Conservation (phyloP, 345 rosid species). For the Litchi chinensis region DNA sequence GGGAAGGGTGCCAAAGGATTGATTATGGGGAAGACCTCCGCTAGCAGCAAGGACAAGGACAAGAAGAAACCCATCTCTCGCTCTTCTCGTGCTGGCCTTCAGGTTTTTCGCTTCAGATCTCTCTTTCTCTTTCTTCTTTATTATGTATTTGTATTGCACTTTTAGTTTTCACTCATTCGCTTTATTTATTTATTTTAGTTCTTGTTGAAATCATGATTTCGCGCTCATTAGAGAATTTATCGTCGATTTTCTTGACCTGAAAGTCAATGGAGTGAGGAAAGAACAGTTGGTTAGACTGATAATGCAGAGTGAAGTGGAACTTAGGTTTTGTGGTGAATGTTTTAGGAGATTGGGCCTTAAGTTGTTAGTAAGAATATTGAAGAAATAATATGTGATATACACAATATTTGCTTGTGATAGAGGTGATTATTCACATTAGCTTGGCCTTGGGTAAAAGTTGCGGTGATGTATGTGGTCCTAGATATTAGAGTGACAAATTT, state of each 20-base stretch:
- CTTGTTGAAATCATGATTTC: background rate
- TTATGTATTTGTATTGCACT: background rate
- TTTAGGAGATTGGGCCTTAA: background rate
- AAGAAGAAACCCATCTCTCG: slow-evolving; percentile 78
- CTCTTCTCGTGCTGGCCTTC: slow-evolving; percentile 85
- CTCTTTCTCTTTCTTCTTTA: background rate
- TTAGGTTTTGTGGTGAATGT: background rate
- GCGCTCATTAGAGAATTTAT: background rate
- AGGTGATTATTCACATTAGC: background rate
- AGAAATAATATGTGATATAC: too few species aligned
- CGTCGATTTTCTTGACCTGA: background rate
- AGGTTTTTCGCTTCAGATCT: slow-evolving; percentile 42
- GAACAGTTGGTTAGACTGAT: slow-evolving; percentile 3
- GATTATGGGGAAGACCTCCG: slow-evolving; percentile 46
- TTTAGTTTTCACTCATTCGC: background rate
- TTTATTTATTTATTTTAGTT: background rate
- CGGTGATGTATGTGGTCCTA: background rate
- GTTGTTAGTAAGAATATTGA: too few species aligned
- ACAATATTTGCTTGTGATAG: background rate
- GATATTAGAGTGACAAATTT: background rate
- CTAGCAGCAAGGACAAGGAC: slow-evolving; percentile 47
- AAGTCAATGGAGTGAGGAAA: background rate
- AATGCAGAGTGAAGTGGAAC: background rate
- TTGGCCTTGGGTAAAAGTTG: background rate
- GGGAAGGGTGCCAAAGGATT: slow-evolving; percentile 68